Evolutionary conservation across 2,329 filamentous ascomycete genomes (phyloP).

Genomic region (Alternaria sp.): DNA sequence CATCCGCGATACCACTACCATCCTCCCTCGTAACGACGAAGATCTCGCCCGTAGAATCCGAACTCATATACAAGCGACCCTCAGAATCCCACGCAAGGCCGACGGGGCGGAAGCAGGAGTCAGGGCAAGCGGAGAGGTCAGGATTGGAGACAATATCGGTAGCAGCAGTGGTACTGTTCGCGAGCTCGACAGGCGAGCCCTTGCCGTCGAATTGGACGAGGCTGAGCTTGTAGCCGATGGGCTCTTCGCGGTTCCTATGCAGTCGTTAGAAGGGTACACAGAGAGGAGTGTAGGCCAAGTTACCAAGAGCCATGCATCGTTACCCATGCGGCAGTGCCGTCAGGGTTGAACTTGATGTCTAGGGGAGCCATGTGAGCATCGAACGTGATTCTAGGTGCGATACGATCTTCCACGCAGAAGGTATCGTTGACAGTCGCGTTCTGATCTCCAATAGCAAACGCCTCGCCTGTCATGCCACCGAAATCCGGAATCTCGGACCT

Average conservation of each 20-base stretch:
- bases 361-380: conserved; percentile 73
- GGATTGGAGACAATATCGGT: conserved; percentile 63
- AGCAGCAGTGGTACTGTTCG: conserved; percentile 57
- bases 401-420: conserved; percentile 49
- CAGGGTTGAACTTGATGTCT: conserved; percentile 70
- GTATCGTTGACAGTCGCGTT: conserved; percentile 57
- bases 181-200: conserved; percentile 53
- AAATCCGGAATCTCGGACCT: conserved; percentile 58
- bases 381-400: conserved; percentile 63
- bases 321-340: conserved; percentile 66
- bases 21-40: conserved; percentile 57
- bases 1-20: conserved; percentile 37
- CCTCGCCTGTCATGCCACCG: conserved; percentile 53
- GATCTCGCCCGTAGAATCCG: conserved; percentile 70
- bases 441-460: conserved; percentile 57
- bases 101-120: conserved; percentile 67
- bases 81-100: conserved; percentile 60
- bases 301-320: conserved; percentile 76
- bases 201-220: conserved; percentile 54
- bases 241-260: conserved; percentile 53
- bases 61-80: conserved; percentile 67
- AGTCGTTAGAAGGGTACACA: background rate
- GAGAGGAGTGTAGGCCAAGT: background rate
- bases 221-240: conserved; percentile 59
- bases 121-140: conserved; percentile 61